phyloP scores from a whole-genome alignment of 2,329 filamentous ascomycete genomes.

The Ceratocystis variospora region DNA sequence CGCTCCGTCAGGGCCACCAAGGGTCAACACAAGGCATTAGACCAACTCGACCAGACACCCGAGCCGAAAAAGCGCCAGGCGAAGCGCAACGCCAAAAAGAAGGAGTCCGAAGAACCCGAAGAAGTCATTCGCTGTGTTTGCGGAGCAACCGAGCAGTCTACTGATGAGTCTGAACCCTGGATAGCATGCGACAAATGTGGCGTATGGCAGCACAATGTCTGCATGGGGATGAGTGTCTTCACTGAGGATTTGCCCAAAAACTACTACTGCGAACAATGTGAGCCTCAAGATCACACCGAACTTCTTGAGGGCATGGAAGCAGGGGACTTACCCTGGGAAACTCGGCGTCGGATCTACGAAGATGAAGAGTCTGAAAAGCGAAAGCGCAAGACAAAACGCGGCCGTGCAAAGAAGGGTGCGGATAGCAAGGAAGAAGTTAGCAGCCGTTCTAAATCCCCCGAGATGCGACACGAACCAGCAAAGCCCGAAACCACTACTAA shows the following conservation, averaged over 20 bases:
- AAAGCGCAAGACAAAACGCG: slow-evolving; percentile 45
- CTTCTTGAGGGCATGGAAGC: slow-evolving; percentile 63
- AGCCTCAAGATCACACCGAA: slow-evolving; percentile 67
- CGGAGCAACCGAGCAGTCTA: slow-evolving; percentile 71
- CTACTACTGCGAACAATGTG: slow-evolving; percentile 89
- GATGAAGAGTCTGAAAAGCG: slow-evolving; percentile 46
- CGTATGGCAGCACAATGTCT: slow-evolving; percentile 96
- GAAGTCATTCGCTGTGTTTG: slow-evolving; percentile 89
- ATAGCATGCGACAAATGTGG: slow-evolving; percentile 88
- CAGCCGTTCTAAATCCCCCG: slow-evolving; percentile 20
- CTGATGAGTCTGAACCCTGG: slow-evolving; percentile 80
- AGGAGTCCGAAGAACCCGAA: slow-evolving; percentile 31
- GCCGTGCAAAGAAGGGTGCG: slow-evolving; percentile 50
- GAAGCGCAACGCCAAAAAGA: slow-evolving; percentile 45
- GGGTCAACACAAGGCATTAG: slow-evolving; percentile 85
- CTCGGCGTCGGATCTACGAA: slow-evolving; percentile 47
- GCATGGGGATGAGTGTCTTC: slow-evolving; percentile 71
- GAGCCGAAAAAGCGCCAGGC: slow-evolving; percentile 41
- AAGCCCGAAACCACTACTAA: slow-evolving; percentile 34
- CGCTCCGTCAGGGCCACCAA: slow-evolving; percentile 94
- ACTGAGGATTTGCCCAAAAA: slow-evolving; percentile 64
- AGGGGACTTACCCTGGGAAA: slow-evolving; percentile 81
- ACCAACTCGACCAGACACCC: slow-evolving; percentile 51
- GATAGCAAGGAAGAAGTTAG: slow-evolving; percentile 40
- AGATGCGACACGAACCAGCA: slow-evolving; percentile 30